Conservation (phyloP, 2,329 filamentous ascomycete genomes). For the Ceratocystiopsis sp. region DNA sequence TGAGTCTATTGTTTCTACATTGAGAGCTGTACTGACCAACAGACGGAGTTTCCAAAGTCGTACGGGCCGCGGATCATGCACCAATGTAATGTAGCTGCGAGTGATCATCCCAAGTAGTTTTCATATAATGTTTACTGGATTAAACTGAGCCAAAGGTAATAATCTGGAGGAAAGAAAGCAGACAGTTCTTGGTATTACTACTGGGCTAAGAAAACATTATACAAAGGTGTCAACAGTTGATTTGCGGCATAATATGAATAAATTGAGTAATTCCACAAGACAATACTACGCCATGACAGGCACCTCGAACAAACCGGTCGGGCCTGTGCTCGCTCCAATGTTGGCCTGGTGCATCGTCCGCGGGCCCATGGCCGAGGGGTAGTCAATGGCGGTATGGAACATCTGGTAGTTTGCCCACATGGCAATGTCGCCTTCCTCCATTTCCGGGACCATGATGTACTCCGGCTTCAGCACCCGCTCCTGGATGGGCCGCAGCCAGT, state of each 20-base stretch:
- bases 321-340: constrained; percentile 8
- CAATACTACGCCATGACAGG: not conserved
- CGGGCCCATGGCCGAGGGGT: constrained; percentile 20
- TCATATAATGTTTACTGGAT: too few species aligned
- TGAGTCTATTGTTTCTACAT: constrained; percentile 7
- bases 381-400: constrained; percentile 27
- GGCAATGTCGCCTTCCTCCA: constrained; percentile 26
- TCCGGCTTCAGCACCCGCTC: constrained; percentile 23
- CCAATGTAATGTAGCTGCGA: constrained; percentile 18
- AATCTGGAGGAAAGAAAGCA: too few species aligned
- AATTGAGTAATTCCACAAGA: too few species aligned
- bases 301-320: constrained; percentile 2
- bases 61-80: constrained; percentile 22
- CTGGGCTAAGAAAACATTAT: too few species aligned
- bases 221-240: too few species aligned
- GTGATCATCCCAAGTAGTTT: constrained; percentile 10
- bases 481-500: constrained; percentile 20
- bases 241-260: too few species aligned
- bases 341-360: constrained; percentile 30
- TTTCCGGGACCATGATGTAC: constrained; percentile 21
- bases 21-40: not conserved
- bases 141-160: too few species aligned
- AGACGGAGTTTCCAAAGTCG: constrained; percentile 19
- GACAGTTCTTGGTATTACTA: too few species aligned
- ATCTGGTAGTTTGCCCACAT: constrained; percentile 26